Evolutionary conservation across 345 rosid species (phyloP).

Genomic region (Chamaenerion angustifolium): DNA sequence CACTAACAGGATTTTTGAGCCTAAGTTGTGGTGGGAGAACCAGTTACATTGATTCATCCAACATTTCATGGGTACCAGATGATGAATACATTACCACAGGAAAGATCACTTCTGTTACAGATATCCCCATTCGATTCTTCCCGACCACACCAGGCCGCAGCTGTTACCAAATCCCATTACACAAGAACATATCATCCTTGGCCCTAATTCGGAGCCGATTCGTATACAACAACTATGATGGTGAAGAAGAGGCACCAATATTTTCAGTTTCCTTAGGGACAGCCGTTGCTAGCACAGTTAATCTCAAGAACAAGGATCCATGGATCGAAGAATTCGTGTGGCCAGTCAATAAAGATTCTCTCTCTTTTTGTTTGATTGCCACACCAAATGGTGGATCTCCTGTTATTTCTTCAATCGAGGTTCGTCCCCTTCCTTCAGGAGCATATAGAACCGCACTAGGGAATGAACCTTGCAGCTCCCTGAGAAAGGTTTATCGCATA

Average conservation of each 20-base stretch:
- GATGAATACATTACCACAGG: constrained; percentile 40
- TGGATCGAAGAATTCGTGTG: constrained; percentile 70
- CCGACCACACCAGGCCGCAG: constrained; percentile 29
- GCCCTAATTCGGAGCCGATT: constrained; percentile 66
- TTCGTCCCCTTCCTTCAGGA: constrained; percentile 62
- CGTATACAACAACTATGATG: constrained; percentile 65
- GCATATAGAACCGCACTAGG: constrained; percentile 44
- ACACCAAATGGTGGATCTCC: constrained; percentile 47
- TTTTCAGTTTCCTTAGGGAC: constrained; percentile 64
- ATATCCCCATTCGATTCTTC: constrained; percentile 48
- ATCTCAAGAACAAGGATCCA: constrained; percentile 54
- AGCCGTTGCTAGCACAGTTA: constrained; percentile 37
- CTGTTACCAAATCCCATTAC: constrained; percentile 48
- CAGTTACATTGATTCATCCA: constrained; percentile 30
- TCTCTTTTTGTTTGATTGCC: constrained; percentile 40
- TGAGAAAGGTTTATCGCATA: constrained; percentile 50
- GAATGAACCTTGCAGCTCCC: constrained; percentile 22
- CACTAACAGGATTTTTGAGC: constrained; percentile 68
- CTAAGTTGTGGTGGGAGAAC: constrained; percentile 56
- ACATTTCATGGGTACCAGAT: constrained; percentile 61
- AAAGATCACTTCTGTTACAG: constrained; percentile 26
- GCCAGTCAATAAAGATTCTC: constrained; percentile 35
- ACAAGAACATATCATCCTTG: constrained; percentile 32
- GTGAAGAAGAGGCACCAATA: constrained; percentile 45
- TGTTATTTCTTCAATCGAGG: constrained; percentile 64